Evolutionary conservation across 352 stramenopile species (phyloP).

Genomic region (Saprolegnia parasitica): DNA sequence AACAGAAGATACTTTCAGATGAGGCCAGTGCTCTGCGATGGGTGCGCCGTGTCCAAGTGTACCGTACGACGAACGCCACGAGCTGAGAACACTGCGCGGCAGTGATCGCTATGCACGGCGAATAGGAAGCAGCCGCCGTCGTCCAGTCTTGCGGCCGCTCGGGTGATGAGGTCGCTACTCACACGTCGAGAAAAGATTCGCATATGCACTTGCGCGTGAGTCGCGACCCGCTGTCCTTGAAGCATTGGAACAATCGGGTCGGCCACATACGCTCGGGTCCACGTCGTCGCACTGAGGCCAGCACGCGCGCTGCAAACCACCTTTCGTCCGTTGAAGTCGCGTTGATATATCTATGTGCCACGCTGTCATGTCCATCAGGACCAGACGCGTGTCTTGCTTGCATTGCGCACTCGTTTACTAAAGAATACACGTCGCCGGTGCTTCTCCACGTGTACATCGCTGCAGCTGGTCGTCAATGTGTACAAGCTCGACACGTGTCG

Average conservation of each 20-base stretch:
- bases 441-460: too few species aligned
- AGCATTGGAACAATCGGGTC: not conserved
- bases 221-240: not conserved
- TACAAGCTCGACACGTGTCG: not conserved
- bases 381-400: too few species aligned
- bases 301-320: not conserved
- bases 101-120: too few species aligned
- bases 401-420: too few species aligned
- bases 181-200: too few species aligned
- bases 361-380: not conserved
- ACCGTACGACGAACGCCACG: too few species aligned
- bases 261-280: not conserved
- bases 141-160: too few species aligned
- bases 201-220: not conserved
- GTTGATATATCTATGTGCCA: not conserved
- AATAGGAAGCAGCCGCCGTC: not conserved
- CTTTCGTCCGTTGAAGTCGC: not conserved
- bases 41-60: not conserved
- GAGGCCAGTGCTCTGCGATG: not conserved
- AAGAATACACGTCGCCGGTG: too few species aligned
- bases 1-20: not conserved
- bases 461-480: too few species aligned
- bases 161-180: too few species aligned
- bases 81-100: too few species aligned
- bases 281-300: not conserved